Conservation (phyloP, 257 asterid genomes). For the Salvia rosmarinus region DNA sequence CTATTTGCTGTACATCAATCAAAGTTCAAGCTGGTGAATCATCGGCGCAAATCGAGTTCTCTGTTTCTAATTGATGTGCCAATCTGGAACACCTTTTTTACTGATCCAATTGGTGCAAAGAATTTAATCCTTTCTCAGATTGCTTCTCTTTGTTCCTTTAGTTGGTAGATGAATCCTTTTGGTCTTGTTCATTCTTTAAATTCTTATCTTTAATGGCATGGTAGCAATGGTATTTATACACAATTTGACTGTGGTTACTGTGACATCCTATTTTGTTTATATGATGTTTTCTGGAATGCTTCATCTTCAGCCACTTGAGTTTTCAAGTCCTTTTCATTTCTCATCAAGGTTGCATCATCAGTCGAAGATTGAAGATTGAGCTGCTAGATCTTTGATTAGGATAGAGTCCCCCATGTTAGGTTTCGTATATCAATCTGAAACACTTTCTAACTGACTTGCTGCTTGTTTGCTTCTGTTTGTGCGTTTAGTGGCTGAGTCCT, state of each 20-base stretch:
- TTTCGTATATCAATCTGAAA: no score
- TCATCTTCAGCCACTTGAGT: no score
- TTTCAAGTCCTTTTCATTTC: no score
- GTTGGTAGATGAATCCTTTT: not conserved
- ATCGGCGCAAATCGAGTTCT: not conserved
- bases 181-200: constrained; percentile 3
- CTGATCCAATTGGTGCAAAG: not conserved
- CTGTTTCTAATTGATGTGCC: not conserved
- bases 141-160: not conserved
- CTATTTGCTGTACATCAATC: not conserved
- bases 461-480: not conserved
- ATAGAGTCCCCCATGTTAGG: no score
- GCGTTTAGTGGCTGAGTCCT: not conserved
- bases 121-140: not conserved
- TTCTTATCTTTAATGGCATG: not conserved
- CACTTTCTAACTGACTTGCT: no score
- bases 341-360: no score
- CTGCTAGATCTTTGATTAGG: no score
- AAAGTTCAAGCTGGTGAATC: not conserved
- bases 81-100: not conserved
- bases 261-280: no score
- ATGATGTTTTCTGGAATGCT: no score
- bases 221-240: no score
- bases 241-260: no score
- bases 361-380: no score